phyloP scores from a whole-genome alignment of 208 protist genomes.

The Leishmania lainsoni region DNA sequence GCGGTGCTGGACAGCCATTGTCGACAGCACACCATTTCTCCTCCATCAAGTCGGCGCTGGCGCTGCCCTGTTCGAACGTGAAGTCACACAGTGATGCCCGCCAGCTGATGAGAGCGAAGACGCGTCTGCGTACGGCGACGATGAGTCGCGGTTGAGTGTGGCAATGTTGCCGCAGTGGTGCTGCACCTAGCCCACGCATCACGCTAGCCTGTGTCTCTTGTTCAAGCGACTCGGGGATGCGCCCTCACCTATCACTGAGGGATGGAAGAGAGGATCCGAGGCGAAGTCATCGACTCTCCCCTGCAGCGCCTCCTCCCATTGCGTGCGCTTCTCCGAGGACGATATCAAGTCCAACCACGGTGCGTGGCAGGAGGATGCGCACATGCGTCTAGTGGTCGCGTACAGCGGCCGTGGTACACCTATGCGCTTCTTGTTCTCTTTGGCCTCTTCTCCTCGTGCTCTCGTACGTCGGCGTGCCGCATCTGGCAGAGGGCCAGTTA shows the following conservation, averaged over 20 bases:
- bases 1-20: not conserved
- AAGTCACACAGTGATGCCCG: not conserved
- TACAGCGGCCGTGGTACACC: constrained; percentile 37
- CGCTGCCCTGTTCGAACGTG: not conserved
- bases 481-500: constrained; percentile 6
- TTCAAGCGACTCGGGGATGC: not conserved
- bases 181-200: not conserved
- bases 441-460: constrained; percentile 12
- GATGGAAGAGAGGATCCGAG: not conserved
- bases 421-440: constrained; percentile 23
- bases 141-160: not conserved
- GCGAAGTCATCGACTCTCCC: not conserved
- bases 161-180: not conserved
- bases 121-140: not conserved
- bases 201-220: not conserved
- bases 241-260: too few relatives aligned
- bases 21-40: constrained; percentile 5
- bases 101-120: not conserved
- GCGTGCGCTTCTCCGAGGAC: constrained; percentile 32
- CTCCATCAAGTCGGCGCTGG: not conserved
- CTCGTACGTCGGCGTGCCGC: constrained; percentile 11
- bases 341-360: constrained; percentile 26
- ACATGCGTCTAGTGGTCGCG: constrained; percentile 27
- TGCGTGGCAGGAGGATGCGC: constrained; percentile 23
- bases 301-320: constrained; percentile 7